Conservation (phyloP, 192 early-diverging fungal species). For the Backusella liffmaniae region DNA sequence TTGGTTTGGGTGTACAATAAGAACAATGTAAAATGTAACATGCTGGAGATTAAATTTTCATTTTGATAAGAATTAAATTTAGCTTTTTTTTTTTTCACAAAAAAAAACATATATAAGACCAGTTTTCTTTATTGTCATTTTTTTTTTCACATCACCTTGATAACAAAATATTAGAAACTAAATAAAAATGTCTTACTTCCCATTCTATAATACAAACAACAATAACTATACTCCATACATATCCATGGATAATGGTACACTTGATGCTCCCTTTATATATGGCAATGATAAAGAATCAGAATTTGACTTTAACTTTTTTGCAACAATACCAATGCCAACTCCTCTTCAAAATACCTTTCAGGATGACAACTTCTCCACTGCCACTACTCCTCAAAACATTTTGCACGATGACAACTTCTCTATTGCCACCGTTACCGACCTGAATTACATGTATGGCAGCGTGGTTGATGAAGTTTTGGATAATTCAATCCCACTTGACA, state of each 20-base stretch:
- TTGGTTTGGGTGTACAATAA: neutral
- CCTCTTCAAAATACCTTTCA: slow-evolving; percentile 3
- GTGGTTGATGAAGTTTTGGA: neutral
- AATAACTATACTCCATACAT: neutral
- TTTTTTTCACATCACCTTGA: neutral
- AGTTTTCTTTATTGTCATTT: neutral
- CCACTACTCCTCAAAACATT: neutral
- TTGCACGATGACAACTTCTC: slow-evolving; percentile 20
- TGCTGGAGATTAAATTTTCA: neutral
- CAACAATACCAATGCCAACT: neutral
- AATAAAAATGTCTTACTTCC: slow-evolving; percentile 2
- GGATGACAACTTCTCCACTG: neutral
- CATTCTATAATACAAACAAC: neutral
- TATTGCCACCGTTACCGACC: slow-evolving; percentile 11
- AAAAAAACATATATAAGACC: neutral
- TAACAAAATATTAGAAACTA: neutral
- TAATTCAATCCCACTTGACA: neutral
- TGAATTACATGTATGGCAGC: slow-evolving; percentile 6
- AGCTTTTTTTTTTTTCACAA: neutral
- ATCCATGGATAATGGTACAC: neutral
- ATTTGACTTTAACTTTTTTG: neutral
- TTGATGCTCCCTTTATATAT: neutral
- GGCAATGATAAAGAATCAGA: neutral
- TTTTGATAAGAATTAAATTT: neutral
- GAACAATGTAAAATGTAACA: neutral